Percentiles rank a stretch among this genome's conserved stretches.
Conservation (phyloP, 108 stramenopile species). For the Cyclotella baltica region DNA sequence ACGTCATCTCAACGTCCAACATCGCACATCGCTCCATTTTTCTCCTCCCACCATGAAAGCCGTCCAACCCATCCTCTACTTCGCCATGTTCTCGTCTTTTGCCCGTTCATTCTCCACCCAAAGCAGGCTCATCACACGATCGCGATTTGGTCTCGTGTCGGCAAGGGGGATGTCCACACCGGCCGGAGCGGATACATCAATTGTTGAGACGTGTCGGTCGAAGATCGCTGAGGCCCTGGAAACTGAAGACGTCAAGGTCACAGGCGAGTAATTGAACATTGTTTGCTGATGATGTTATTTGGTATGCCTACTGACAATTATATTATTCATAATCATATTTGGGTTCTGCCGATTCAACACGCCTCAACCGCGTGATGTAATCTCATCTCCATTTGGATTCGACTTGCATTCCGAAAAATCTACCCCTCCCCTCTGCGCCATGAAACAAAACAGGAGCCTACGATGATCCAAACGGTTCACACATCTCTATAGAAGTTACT, state of each 20-base stretch:
- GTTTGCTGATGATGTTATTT: background rate
- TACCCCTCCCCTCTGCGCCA: background rate
- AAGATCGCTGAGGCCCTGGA: slow-evolving; percentile 81
- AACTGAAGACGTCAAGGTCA: slow-evolving; percentile 81
- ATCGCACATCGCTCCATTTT: background rate
- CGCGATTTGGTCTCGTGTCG: background rate
- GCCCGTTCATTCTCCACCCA: slow-evolving; percentile 19
- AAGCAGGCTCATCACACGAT: background rate
- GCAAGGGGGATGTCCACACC: slow-evolving; percentile 23
- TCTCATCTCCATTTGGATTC: background rate
- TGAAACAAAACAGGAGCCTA: slow-evolving; percentile 55
- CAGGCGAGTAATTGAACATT: slow-evolving; percentile 59
- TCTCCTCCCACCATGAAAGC: slow-evolving; percentile 6
- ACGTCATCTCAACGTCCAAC: no score
- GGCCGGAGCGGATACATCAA: slow-evolving; percentile 53
- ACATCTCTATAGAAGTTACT: slow-evolving; percentile 87
- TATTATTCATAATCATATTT: background rate
- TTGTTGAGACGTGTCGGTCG: slow-evolving; percentile 75
- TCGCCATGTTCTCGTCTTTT: slow-evolving; percentile 20
- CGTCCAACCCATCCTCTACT: background rate
- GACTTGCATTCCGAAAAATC: background rate
- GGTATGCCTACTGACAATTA: background rate
- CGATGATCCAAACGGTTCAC: slow-evolving; percentile 94
- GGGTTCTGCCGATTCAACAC: no score
- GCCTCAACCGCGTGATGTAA: no score